Evolutionary conservation across 495 filamentous ascomycete species (phyloP), one percentile per base, ranked within the genome.

Genomic region (Pseudoneurospora amorphoporcata): DNA sequence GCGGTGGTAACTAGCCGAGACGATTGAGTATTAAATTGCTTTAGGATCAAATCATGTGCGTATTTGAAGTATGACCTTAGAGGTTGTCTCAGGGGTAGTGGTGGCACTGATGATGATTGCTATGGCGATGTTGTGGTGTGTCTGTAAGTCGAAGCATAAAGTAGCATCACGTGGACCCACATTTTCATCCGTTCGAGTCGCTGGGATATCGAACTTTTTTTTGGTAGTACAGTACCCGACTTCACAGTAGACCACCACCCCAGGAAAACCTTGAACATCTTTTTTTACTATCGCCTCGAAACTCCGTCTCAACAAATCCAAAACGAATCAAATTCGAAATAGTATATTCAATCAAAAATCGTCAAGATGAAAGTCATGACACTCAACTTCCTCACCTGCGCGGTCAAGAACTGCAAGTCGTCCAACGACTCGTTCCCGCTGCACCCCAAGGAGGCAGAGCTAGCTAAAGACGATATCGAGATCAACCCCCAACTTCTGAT

Each of bases 371-470:
- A 98, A 82, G 84, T 99, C 73, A 88, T 99, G 65, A 98, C 94
- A 68, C 91, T 95, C 76, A 98, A 98, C 83, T 99, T 98, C 81
- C 86, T 99, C 77, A 94, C 93, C 73, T 99, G 95, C 87, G 94
- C 95, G 29, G 91, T 97, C 76, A 97, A 97, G 82, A 82, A 91
- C 42, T 99, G 95, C 90, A 97, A 97, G 82, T 84, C 89, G 71
- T 88, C 88, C 9, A 81, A 89, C 10, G 81, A 85, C 41, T 91
- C 94, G 10, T 98, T 97, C 77, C 94, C 96, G 0, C 86, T 98
- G 29, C 96, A 98, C 80, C 94, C 95, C 68, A 88, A 89, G 70
- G 94, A 98, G 73, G 94, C 92, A 70, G 94, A 97, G 79, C 89
- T 99, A 17, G 93, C 91, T 75, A 88, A 90, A 69, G 89, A 93